Evolutionary conservation across 2,329 filamentous ascomycete genomes (phyloP).

Genomic region (Diaporthe amygdali): DNA sequence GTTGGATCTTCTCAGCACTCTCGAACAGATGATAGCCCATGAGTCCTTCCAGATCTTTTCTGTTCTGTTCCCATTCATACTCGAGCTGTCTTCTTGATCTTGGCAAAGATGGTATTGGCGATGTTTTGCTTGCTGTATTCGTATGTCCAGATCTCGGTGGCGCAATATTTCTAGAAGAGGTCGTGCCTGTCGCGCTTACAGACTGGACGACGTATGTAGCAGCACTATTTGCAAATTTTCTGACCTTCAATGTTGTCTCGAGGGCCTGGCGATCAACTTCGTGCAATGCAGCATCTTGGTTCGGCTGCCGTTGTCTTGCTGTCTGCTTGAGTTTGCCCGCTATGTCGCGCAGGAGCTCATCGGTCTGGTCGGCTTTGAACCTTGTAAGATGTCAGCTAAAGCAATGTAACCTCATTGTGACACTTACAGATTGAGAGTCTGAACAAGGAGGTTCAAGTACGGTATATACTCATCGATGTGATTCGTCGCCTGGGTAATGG

Average conservation of each 20-base stretch:
- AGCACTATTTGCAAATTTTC: conserved; percentile 1
- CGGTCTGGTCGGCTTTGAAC: conserved; percentile 14
- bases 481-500: background rate
- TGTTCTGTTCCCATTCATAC: conserved; percentile 4
- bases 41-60: background rate
- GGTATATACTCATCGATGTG: conserved; percentile 15
- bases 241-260: background rate
- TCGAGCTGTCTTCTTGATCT: background rate
- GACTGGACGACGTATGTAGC: background rate
- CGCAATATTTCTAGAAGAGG: background rate
- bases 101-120: background rate
- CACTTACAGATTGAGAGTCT: conserved; percentile 11
- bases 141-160: background rate
- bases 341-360: background rate
- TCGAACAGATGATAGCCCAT: background rate
- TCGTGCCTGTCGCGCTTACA: background rate
- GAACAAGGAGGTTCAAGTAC: background rate
- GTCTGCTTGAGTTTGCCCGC: background rate
- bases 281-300: background rate
- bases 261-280: background rate
- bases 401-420: accelerated
- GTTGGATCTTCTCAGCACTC: conserved; percentile 10
- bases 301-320: background rate
- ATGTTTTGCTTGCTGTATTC: background rate
- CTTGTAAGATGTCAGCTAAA: background rate